Conservation (phyloP, 371 early-diverging fungal species). For the Apophysomyces elegans region DNA sequence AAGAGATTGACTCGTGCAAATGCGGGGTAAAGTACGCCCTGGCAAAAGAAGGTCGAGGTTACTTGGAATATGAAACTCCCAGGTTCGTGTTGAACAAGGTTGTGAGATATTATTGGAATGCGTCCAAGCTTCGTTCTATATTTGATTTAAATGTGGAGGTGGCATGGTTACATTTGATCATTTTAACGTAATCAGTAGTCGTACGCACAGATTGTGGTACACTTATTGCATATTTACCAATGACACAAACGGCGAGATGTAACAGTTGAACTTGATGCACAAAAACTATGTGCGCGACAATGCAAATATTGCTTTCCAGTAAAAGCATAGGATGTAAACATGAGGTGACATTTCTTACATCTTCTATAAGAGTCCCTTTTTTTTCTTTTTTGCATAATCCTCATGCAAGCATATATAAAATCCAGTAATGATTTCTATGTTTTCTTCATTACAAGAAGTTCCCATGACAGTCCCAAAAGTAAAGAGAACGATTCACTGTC, state of each 20-base stretch:
- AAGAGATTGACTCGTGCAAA: not conserved
- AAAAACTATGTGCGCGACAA: not conserved
- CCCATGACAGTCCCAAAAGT: too few species aligned
- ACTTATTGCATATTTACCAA: not conserved
- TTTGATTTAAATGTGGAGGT: not conserved
- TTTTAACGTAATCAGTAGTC: not conserved
- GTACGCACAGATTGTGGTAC: not conserved
- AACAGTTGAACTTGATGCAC: not conserved
- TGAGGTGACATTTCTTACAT: conserved; percentile 29
- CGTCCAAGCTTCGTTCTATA: not conserved
- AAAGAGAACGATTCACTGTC: too few species aligned
- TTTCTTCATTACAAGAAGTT: too few species aligned
- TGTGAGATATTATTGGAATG: not conserved
- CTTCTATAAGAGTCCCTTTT: too few species aligned
- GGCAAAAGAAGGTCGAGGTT: not conserved
- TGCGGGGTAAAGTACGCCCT: not conserved
- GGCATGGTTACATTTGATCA: not conserved
- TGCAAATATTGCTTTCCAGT: not conserved
- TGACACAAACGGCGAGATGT: not conserved
- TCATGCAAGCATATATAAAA: too few species aligned
- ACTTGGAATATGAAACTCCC: conserved; percentile 6
- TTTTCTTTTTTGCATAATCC: too few species aligned
- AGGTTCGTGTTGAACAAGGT: not conserved
- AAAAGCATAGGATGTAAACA: not conserved
- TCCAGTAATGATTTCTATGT: too few species aligned